A percentile compares a stretch with the other conserved stretches of the same genome.
Evolutionary conservation across 768 basidiomycete genomes (phyloP).

Genomic region (Boletus insuetus): DNA sequence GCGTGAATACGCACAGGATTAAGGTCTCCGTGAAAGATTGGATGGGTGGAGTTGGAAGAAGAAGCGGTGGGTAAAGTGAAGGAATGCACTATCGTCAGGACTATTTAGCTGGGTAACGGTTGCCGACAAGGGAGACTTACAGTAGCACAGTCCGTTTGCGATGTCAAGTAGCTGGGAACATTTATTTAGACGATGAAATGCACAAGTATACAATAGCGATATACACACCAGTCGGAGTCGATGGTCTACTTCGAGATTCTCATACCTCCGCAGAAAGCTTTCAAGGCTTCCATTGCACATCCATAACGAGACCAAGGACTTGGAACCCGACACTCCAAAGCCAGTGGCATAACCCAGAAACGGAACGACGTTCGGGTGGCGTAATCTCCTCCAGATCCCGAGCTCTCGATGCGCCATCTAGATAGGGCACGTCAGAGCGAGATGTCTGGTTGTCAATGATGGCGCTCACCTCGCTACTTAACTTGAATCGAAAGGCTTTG

Average conservation of each 20-base stretch:
- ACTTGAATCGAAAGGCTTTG: background rate
- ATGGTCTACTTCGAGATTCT: background rate
- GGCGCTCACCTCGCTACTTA: background rate
- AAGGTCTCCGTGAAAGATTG: conserved; percentile 1
- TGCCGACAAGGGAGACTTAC: background rate
- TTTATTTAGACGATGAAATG: background rate
- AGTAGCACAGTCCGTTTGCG: background rate
- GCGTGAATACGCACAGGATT: background rate
- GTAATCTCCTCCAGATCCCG: conserved; percentile 1
- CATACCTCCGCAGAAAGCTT: background rate
- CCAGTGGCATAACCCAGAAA: background rate
- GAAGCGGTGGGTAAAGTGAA: background rate
- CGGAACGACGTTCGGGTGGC: background rate
- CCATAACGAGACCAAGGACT: background rate
- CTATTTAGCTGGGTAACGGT: background rate
- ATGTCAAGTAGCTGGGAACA: background rate
- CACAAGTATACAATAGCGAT: rapidly evolving
- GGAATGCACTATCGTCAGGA: background rate
- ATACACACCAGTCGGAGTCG: background rate
- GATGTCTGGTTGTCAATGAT: background rate
- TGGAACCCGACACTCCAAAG: background rate
- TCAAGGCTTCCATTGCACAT: background rate
- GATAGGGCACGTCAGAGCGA: background rate
- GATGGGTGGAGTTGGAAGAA: background rate
- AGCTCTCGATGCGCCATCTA: conserved; percentile 2